A percentile compares a stretch with the other conserved stretches of the same genome.
Conservation (phyloP, 1,284 basidiomycete genomes). For the Trichosporon inkin region DNA sequence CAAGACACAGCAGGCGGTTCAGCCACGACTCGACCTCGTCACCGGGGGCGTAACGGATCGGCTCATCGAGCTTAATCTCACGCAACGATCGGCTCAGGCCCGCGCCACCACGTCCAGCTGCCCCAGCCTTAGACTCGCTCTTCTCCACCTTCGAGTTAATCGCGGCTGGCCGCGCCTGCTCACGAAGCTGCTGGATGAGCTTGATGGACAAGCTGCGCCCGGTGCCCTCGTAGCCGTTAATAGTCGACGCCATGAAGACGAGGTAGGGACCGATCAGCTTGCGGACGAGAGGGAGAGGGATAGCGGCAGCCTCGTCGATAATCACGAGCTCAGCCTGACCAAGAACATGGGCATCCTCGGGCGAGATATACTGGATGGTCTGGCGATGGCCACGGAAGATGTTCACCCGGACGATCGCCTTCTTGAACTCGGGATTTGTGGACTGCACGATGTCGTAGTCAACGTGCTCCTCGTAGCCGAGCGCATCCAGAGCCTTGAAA, state of each 20-base stretch:
- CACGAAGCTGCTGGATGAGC: conserved; percentile 93
- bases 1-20: conserved; percentile 84
- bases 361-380: conserved; percentile 97
- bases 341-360: conserved; percentile 92
- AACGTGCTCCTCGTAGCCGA: conserved; percentile 95
- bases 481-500: conserved; percentile 90
- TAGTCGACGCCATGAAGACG: conserved; percentile 96
- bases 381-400: conserved; percentile 89
- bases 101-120: conserved; percentile 43
- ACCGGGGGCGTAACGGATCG: conserved; percentile 84
- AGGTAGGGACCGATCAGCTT: conserved; percentile 96
- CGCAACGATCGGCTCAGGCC: conserved; percentile 68
- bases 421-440: conserved; percentile 89
- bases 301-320: conserved; percentile 97
- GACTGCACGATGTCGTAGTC: conserved; percentile 96
- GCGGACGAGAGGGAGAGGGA: conserved; percentile 89
- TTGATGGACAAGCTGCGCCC: conserved; percentile 96
- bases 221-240: conserved; percentile 99
- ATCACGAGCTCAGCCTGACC: conserved; percentile 97
- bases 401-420: conserved; percentile 93
- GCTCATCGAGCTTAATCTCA: conserved; percentile 91
- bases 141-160: conserved; percentile 54
- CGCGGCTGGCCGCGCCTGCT: conserved; percentile 62
- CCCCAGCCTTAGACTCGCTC: conserved; percentile 47
- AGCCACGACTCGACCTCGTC: conserved; percentile 96